Base-by-base conservation (phyloP, 257 asterid species). In the Datura wrightii region DNA sequence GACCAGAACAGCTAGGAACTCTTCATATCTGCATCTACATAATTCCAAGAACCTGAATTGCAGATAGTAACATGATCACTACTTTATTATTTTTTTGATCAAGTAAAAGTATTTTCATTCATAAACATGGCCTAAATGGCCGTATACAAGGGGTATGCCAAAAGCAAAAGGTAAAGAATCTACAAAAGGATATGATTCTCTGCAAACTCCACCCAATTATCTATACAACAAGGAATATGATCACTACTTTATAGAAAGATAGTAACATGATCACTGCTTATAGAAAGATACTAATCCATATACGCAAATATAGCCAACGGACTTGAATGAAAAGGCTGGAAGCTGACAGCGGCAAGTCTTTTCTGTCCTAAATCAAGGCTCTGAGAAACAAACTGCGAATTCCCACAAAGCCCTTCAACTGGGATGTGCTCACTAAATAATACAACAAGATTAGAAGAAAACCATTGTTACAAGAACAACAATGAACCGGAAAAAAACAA, bases 361-460 rank as follows among this genome's bases (percentile, higher is more conserved):
- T 76, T 76, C 31, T 31, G 31, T 8, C 4, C 42, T 3, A 76
- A 24, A 76, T 50, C 63, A 76, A 52, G 15, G 59, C 60, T 74
- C 80, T 46, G 41, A 19, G 80, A 46, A 10, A 19, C 60, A 74
- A 46, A 13, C 59, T 2, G 81, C 42, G 10, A 13, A 48, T 5
- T 48, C 60, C 48, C 81, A 19, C 19, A 48, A 74, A 48, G 24
- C 60, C 59, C 42, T 11, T 74, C 60, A 48, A 24, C 10, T 74
- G 44, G 60, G 59, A 48, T 48, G 13, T 24, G 44, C 80, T 72
- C 18, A 10, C 18, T 44, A 72, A 72, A 44, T 72, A 72, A 74
- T 48, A 60, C 60, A 74, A 74, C n/a, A 48, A 24, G 81, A 48
- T 24, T 74, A 48, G 60, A 74, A 48, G 42, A 74, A 72, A 48